These are phyloP conservation scores for Hyaloscypha bicolor DNA, from an alignment of 495 filamentous ascomycete species.

Conservation along the genomic window DNA sequence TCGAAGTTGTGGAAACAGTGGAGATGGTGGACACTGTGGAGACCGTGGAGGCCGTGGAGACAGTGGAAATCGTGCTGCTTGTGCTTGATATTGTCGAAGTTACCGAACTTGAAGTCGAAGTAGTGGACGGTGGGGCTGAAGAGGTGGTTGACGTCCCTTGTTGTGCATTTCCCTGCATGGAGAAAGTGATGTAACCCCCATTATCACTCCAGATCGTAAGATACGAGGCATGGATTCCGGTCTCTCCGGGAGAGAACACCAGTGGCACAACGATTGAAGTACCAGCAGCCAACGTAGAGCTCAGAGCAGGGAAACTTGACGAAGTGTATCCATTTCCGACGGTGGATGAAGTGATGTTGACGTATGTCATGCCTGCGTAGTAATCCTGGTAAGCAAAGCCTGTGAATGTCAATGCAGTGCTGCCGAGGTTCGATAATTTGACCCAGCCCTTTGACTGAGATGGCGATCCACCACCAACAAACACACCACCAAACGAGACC, in stretches of 20 bases:
- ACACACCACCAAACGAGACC: neutral
- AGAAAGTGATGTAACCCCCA: neutral
- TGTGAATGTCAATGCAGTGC: neutral
- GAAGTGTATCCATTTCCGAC: neutral
- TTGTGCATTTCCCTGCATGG: neutral
- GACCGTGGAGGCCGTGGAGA: neutral
- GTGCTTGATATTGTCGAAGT: neutral
- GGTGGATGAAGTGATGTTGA: neutral
- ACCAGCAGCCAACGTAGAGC: neutral
- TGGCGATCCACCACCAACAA: neutral
- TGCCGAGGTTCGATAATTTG: neutral
- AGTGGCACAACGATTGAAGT: neutral
- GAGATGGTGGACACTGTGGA: constrained; percentile 4
- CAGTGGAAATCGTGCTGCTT: neutral
- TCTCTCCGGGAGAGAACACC: neutral
- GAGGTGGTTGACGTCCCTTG: neutral
- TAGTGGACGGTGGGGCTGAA: neutral
- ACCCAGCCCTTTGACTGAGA: neutral
- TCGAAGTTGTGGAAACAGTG: constrained; percentile 8
- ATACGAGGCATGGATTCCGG: neutral
- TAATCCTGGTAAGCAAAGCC: neutral
- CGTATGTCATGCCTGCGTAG: neutral
- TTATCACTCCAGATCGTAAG: neutral
- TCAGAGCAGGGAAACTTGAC: neutral
- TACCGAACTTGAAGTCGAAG: constrained; percentile 2